A percentile compares a stretch with the other conserved stretches of the same genome.
phyloP scores from a whole-genome alignment of 1,284 basidiomycete species.

The Moesziomyces sp. region DNA sequence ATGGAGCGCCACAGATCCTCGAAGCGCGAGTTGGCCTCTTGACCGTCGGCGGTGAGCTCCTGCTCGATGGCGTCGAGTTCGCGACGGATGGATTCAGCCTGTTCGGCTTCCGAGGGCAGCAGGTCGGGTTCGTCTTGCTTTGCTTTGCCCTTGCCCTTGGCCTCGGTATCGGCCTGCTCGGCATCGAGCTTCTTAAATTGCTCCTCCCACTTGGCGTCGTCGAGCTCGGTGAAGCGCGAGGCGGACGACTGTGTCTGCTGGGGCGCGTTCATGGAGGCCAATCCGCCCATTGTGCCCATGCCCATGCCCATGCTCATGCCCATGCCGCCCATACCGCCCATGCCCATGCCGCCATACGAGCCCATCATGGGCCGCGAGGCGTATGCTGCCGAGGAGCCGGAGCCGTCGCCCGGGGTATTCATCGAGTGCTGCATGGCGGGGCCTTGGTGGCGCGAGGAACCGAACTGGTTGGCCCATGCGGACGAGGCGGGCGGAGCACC shows the following conservation, averaged over 20 bases:
- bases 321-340: slow-evolving; percentile 33
- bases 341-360: slow-evolving; percentile 39
- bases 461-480: slow-evolving; percentile 58
- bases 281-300: slow-evolving; percentile 39
- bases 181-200: slow-evolving; percentile 63
- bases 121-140: slow-evolving; percentile 38
- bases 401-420: slow-evolving; percentile 12
- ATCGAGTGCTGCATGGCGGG: slow-evolving; percentile 15
- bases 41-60: slow-evolving; percentile 54
- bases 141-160: slow-evolving; percentile 61
- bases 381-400: slow-evolving; percentile 27
- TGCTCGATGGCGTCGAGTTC: slow-evolving; percentile 62
- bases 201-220: slow-evolving; percentile 63
- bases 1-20: slow-evolving; percentile 66
- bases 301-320: slow-evolving; percentile 49
- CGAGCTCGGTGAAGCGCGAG: slow-evolving; percentile 58
- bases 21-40: slow-evolving; percentile 58
- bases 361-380: slow-evolving; percentile 48
- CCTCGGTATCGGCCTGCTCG: slow-evolving; percentile 48
- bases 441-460: slow-evolving; percentile 19
- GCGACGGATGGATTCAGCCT: slow-evolving; percentile 52
- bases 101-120: slow-evolving; percentile 55
- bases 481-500: slow-evolving; percentile 25
- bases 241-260: slow-evolving; percentile 29
- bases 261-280: slow-evolving; percentile 18